These are phyloP conservation scores for Verruconis gallopava DNA, from an alignment of 2,329 filamentous ascomycete genomes.

Conservation along the genomic window DNA sequence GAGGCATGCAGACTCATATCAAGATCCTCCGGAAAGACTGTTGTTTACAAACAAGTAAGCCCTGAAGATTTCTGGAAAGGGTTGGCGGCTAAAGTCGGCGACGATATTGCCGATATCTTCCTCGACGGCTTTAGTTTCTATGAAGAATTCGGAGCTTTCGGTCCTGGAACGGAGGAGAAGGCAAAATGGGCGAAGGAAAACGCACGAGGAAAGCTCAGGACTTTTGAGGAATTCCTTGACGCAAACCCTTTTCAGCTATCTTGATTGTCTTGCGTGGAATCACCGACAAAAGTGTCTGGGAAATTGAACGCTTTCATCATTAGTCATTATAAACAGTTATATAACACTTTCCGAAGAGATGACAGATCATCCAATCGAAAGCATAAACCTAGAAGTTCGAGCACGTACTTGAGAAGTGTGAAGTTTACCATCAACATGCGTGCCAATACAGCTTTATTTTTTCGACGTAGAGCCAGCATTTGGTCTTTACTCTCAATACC, in stretches of 20 bases:
- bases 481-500: too few species aligned
- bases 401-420: too few species aligned
- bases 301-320: too few species aligned
- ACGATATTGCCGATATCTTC: constrained; percentile 10
- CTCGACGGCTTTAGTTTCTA: background rate
- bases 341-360: too few species aligned
- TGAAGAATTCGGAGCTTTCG: background rate
- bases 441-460: too few species aligned
- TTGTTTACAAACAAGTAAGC: constrained; percentile 16
- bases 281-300: too few species aligned
- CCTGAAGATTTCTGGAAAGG: constrained; percentile 19
- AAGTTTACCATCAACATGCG: too few species aligned
- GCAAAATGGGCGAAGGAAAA: constrained; percentile 19
- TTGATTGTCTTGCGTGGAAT: constrained; percentile 11
- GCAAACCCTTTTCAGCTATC: constrained; percentile 16
- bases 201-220: constrained; percentile 17
- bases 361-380: too few species aligned
- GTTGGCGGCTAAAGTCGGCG: constrained; percentile 14
- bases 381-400: too few species aligned
- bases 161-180: constrained; percentile 13
- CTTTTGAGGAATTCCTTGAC: constrained; percentile 19
- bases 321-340: too few species aligned
- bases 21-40: constrained; percentile 27
- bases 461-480: too few species aligned
- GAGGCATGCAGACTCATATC: constrained; percentile 29